Base-by-base conservation (phyloP, 352 stramenopile species). In the Phytophthora macrochlamydospora region DNA sequence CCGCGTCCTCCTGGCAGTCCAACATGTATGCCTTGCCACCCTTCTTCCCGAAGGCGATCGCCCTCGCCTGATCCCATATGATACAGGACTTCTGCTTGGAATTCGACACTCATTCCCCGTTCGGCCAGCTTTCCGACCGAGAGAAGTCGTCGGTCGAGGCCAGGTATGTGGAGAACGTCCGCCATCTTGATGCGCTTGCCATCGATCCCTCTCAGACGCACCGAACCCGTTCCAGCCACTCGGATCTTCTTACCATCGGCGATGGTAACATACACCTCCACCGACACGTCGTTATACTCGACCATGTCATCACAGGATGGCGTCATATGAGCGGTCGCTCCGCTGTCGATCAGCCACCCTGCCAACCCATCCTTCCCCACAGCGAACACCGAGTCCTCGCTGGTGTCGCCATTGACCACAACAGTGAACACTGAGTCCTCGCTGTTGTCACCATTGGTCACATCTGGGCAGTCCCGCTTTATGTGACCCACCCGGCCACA, bases 1-100 rank as follows among this genome's bases (percentile, higher is more conserved):
- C 63, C 33, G 40, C 13, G 1, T 66, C 52, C 7, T 60, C 4
- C 24, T 77, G 30, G 2, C 32, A 65, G 37, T 69, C 59, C 0
- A 77, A 31, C 42, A 67, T 7, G 56, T 61, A 70, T 1, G 54
- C 50, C 32, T 65, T 67, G 11, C 55, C 69, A 24, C 54, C 8
- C 38, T 61, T 71, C 38, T 70, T 65, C 0, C 64, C 59, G 12
- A 24, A 56, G 6, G 64, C 53, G 1, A 66, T 43, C 30, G 45
- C 38, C 7, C 58, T 62, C 4, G 30, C 29, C 38, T 51, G 52
- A 43, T 65, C 33, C 43, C 53, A 62, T 13, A 75, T 65, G 0
- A 8, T 37, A 5, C 59, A 65, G 1, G 38, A 53, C 3, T 52
- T 43, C 2, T 5, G 24, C 24, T 24, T 54, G 38, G 28, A 71